Evolutionary conservation across 179 eudicot genomes (phyloP), one percentile per base, ranked within the genome.

Genomic region (Heliamphora ciliata): DNA sequence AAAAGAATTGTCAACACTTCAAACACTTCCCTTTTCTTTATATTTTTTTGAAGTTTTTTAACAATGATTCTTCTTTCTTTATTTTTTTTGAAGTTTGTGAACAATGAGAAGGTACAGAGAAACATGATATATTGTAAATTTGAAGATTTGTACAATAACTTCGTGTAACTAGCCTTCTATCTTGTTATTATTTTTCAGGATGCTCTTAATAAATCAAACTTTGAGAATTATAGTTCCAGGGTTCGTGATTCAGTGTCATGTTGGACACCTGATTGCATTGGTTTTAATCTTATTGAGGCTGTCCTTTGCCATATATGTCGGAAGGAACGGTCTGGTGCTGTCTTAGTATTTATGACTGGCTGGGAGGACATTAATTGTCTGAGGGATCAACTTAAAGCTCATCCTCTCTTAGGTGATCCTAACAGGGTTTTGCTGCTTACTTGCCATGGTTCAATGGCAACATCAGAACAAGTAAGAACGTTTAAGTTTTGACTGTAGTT

Each of bases 381-480:
- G 85, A 94, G 90, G 88, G 97, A 94, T 85, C 98, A 97, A 79
- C 78, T 97, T 85, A 94, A 93, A 92, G 99, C 99, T 67, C 99
- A 97, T 78, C 99, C 99, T 68, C 90, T 97, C 66, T 84, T 97
- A 73, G 99, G 99, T 59, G 99, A 97, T 79, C 99, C 99, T 74
- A 97, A 97, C 87, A 91, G 97, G 87, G 97, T 97, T 82, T 83
- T 92, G 85, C 88, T 97, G 81, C 91, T 97, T 85, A 89, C 99
- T 51, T 97, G 99, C 85, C 99, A 97, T 86, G 99, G 99, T 68
- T 97, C 99, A 80, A 97, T 97, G 99, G 98, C 98, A 79, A 97
- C 95, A 64, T 88, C 97, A 79, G 99, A 97, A 85, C 99, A 94
- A 93, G 99, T 90, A 77, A 56, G 70, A 24, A 14, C 52, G n/a